Percentiles rank a stretch among this genome's conserved stretches.
phyloP scores from a whole-genome alignment of 305 asterid species.

The Solanum hybrid region DNA sequence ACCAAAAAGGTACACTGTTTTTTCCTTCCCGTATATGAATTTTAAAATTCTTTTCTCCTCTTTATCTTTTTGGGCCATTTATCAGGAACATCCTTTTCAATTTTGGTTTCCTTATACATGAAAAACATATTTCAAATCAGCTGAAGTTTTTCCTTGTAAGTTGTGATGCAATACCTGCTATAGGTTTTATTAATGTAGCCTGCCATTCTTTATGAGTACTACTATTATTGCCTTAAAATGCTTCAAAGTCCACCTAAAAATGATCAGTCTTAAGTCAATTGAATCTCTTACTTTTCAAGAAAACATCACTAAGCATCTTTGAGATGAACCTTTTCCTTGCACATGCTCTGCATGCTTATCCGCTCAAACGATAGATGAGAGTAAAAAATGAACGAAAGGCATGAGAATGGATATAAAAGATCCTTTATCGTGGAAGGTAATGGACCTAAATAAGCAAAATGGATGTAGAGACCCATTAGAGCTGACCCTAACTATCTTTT shows the following conservation, averaged over 20 bases:
- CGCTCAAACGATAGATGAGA: neutral
- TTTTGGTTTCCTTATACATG: neutral
- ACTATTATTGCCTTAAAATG: neutral
- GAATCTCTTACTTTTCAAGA: neutral
- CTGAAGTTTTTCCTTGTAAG: neutral
- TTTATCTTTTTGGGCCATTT: neutral
- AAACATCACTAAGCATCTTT: neutral
- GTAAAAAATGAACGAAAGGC: neutral
- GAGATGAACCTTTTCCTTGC: neutral
- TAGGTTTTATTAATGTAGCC: neutral
- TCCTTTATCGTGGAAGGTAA: neutral
- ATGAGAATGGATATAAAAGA: neutral
- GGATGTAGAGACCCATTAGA: neutral
- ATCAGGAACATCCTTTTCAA: neutral
- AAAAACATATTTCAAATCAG: neutral
- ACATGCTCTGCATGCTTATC: neutral
- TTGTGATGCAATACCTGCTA: neutral
- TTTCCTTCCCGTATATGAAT: neutral
- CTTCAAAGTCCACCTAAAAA: neutral
- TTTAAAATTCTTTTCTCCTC: neutral
- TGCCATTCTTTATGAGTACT: neutral
- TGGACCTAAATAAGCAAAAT: neutral
- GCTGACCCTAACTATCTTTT: neutral
- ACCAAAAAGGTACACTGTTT: conserved; percentile 42
- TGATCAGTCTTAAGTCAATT: neutral